Conservation (phyloP, 2,329 filamentous ascomycete genomes). For the Botrytis cinerea region DNA sequence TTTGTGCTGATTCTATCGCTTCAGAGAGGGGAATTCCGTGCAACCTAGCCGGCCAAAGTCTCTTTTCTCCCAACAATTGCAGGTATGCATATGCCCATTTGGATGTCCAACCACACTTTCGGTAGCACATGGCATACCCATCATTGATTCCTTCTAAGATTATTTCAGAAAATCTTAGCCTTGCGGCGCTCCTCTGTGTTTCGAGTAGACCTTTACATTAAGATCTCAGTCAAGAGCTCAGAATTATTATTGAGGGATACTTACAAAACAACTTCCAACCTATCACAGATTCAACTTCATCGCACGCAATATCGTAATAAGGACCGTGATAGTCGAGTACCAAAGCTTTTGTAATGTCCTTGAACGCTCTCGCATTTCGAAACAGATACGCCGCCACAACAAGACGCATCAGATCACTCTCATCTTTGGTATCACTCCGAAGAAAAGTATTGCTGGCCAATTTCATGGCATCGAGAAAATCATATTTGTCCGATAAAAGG, state of each 20-base stretch:
- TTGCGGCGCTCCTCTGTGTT: conserved; percentile 26
- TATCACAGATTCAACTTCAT: conserved; percentile 27
- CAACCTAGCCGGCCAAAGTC: conserved; percentile 23
- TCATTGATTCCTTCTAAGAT: conserved; percentile 25
- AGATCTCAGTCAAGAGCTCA: conserved; percentile 17
- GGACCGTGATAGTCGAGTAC: conserved; percentile 23
- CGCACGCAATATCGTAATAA: conserved; percentile 23
- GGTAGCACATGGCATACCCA: too few species aligned
- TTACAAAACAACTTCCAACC: conserved; percentile 25
- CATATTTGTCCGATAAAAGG: conserved; percentile 29
- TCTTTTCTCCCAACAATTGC: conserved; percentile 12
- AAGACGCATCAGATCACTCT: conserved; percentile 19
- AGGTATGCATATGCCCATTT: conserved; percentile 26
- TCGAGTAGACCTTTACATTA: conserved; percentile 22
- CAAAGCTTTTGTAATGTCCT: conserved; percentile 24
- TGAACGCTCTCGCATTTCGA: conserved; percentile 26
- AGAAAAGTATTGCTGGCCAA: conserved; percentile 26
- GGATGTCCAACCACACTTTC: conserved; percentile 7
- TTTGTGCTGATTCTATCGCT: conserved; percentile 25
- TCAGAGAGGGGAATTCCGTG: conserved; percentile 6
- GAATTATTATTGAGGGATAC: conserved; percentile 3
- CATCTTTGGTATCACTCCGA: conserved; percentile 7
- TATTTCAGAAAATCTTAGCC: conserved; percentile 23
- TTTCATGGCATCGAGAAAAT: conserved; percentile 26
- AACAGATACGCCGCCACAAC: conserved; percentile 28